Base-by-base conservation (phyloP, 495 filamentous ascomycete species). In the Xylaria grammica region DNA sequence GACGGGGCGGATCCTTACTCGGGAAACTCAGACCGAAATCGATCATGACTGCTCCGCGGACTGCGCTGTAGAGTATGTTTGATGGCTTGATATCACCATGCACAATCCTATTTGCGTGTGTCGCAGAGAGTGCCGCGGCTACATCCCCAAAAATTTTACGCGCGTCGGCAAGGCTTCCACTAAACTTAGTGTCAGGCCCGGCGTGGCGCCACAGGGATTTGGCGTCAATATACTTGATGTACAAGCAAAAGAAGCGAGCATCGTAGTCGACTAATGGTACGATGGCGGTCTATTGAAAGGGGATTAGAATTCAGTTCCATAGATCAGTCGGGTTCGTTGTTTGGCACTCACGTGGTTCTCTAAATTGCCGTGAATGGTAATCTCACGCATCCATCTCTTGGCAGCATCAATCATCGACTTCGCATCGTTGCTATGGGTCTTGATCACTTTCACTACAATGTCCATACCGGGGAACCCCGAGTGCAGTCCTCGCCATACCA, bases 11-110 rank as follows among this genome's bases (percentile, higher is more conserved):
- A 0, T 42, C 11, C 1, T 26, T n/a, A 11, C 0, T 1, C 13
- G 2, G 3, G 5, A 20, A 26, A 13, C 58, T 51, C 3, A 51
- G 6, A 0, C 58, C 58, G 20, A 61, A 61, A 24, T 61, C 45
- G 7, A 61, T 61, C 2, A 61, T 1, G 10, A 51, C 44, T 1
- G 58, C 58, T 11, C 48, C 48, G 9, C 58, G 26, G 4, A 26
- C 29, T 1, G 0, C 22, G 2, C 30, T 51, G 30, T 50, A 61
- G 10, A 61, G 58, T 15, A 61, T 45, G 19, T 61, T 61, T 1
- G 6, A 44, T 3, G 58, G 58, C 20, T 61, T 61, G 45, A 61
- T 36, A 42, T 61, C 58, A 20, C 30, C 30, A 19, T 61, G 58
- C 11, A 61, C 30, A 3, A 13, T 40, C 1, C 29, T 4, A 2